phyloP scores from a whole-genome alignment of 192 early-diverging fungal species.

The Linnemannia elongata region DNA sequence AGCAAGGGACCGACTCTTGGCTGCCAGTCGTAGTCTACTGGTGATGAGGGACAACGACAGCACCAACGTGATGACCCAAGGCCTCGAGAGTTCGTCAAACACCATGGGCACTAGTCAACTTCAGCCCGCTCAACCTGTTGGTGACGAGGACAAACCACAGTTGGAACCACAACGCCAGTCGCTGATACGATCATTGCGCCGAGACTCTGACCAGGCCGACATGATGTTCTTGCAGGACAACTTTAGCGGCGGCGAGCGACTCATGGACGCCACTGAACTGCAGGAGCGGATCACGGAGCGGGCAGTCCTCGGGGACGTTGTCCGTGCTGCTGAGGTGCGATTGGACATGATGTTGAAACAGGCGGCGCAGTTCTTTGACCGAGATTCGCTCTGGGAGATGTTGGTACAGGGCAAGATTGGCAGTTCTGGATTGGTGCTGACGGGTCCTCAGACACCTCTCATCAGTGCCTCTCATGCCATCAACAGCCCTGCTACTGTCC shows the following conservation, averaged over 20 bases:
- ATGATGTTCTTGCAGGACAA: constrained; percentile 3
- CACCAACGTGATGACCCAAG: constrained; percentile 2
- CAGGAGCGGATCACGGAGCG: constrained; percentile 51
- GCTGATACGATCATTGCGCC: not conserved
- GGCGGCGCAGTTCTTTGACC: constrained; percentile 56
- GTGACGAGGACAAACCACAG: not conserved
- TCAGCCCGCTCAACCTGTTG: not conserved
- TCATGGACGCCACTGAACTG: constrained; percentile 47
- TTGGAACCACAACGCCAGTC: not conserved
- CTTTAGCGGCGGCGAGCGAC: constrained; percentile 18
- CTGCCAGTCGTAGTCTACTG: constrained; percentile 19
- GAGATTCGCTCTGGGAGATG: constrained; percentile 58
- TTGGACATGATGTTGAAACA: constrained; percentile 50
- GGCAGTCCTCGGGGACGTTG: constrained; percentile 49
- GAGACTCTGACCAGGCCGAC: not conserved
- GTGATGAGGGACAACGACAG: not conserved
- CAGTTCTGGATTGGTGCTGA: constrained; percentile 24
- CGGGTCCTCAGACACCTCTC: constrained; percentile 25
- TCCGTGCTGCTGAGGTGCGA: constrained; percentile 47
- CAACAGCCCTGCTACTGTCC: constrained; percentile 10
- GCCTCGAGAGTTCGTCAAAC: not conserved
- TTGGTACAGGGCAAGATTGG: constrained; percentile 54
- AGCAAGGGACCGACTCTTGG: constrained; percentile 36
- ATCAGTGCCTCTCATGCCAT: not conserved
- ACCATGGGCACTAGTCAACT: not conserved